Base-by-base conservation (phyloP, 768 basidiomycete species). In the Podaxis pistillaris region DNA sequence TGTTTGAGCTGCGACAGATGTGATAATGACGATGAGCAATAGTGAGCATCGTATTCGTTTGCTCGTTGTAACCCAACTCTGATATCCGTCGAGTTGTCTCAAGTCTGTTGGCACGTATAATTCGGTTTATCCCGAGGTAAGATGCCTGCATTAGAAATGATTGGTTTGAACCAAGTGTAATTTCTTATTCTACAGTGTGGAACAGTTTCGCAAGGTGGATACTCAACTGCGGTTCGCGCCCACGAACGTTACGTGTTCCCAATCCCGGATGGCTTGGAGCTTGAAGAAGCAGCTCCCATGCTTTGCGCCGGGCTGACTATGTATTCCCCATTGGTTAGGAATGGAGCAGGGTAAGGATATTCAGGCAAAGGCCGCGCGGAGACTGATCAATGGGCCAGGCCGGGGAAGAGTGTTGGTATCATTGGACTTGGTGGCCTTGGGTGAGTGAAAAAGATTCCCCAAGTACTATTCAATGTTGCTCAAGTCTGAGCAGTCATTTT, bases 231-330 rank as follows among this genome's bases (percentile, higher is more conserved):
- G 2, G 73, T 83, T 49, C 76, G 78, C 36, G 78, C 74, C 0
- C 75, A 81, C 28, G 81, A 86, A 55, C 80, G 78, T 58, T 90
- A 84, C 66, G 84, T 85, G 37, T 81, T 87, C 69, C 78, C 78
- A 9, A 82, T 91, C 44, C 88, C 88, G 1, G 77, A 85, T 8
- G 74, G 68, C 12, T 70, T 90, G 26, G 72, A 80, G 33, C 76
- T 83, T 6, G 80, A 80, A 58, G 64, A 84, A 51, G 86, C 84
- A 3, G 86, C 86, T 1, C 85, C 86, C 6, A 81, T 90, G 81
- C 71, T 88, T 51, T 89, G 86, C 68, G 88, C 78, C 5, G 87
- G 87, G 30, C 69, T 87, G n/a, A 88, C 87, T 6, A 82, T 84
- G 7, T 87, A 77, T 74, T 86, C 85, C 0, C 87, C 88, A 12